These are phyloP conservation scores for Aureobasidium zeae DNA, from an alignment of 2,329 filamentous ascomycete species.

Conservation along the genomic window DNA sequence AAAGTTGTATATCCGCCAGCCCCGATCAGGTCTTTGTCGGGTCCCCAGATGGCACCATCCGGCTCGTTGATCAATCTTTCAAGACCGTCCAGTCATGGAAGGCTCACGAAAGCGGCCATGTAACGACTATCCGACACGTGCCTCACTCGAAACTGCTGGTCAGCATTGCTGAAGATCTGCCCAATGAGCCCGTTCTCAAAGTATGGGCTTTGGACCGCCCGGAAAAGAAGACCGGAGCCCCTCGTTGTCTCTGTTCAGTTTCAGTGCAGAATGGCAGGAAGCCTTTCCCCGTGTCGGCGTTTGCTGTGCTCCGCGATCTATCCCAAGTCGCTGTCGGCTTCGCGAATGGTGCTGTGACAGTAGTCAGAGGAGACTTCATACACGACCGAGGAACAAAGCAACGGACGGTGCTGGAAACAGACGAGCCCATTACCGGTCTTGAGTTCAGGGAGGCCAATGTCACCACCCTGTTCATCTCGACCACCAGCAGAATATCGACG, in stretches of 20 bases:
- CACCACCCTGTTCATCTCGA: constrained; percentile 84
- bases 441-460: constrained; percentile 57
- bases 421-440: constrained; percentile 90
- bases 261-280: constrained; percentile 82
- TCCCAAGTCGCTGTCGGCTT: constrained; percentile 93
- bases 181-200: constrained; percentile 78
- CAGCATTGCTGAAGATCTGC: constrained; percentile 79
- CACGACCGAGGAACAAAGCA: constrained; percentile 93
- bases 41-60: constrained; percentile 73
- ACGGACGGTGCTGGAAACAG: constrained; percentile 88
- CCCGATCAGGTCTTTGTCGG: constrained; percentile 86
- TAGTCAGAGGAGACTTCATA: constrained; percentile 87
- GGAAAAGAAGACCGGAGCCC: constrained; percentile 86
- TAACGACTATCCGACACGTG: constrained; percentile 88
- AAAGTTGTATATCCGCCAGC: constrained; percentile 71
- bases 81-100: constrained; percentile 80
- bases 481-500: constrained; percentile 77
- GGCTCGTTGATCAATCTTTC: constrained; percentile 79
- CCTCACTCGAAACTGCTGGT: constrained; percentile 78
- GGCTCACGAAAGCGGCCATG: constrained; percentile 68
- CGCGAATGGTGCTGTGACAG: constrained; percentile 85
- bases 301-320: constrained; percentile 77
- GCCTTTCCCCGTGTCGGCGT: constrained; percentile 90
- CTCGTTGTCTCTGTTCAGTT: constrained; percentile 78
- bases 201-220: constrained; percentile 96